Percentiles rank a stretch among this genome's conserved stretches.
phyloP scores from a whole-genome alignment of 441 rosid genomes.

The Pelargonium fulgidum region DNA sequence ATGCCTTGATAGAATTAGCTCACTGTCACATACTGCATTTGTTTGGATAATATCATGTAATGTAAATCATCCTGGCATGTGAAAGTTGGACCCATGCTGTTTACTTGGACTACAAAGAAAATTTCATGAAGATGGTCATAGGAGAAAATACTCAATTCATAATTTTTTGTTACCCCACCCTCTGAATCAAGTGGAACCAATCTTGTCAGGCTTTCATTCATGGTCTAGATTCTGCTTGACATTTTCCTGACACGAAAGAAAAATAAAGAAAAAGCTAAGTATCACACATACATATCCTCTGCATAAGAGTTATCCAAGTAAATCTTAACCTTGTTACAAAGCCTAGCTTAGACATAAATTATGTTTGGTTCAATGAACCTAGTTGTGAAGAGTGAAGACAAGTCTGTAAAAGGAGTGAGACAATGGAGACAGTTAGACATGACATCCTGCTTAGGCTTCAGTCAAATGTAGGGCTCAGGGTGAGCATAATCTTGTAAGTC shows the following conservation, averaged over 20 bases:
- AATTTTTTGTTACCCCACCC: too few species aligned
- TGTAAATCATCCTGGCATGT: not conserved
- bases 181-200: too few species aligned
- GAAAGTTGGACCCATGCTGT: conserved; percentile 1
- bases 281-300: not conserved
- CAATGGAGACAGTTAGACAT: conserved; percentile 8
- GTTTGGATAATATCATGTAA: not conserved
- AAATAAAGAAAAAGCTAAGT: not conserved
- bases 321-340: not conserved
- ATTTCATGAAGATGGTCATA: too few species aligned
- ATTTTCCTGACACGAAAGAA: not conserved
- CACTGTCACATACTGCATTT: not conserved
- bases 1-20: not conserved
- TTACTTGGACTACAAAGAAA: not conserved
- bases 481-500: not conserved
- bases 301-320: not conserved
- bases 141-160: too few species aligned
- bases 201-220: not conserved
- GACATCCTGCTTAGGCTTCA: conserved; percentile 1
- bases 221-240: conserved; percentile 1
- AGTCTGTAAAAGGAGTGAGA: conserved; percentile 5
- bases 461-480: conserved; percentile 3
- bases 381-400: not conserved
- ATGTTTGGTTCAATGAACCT: not conserved
- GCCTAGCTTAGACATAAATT: not conserved